Evolutionary conservation across 2,329 filamentous ascomycete genomes (phyloP), one percentile per base, ranked within the genome.

Genomic region (Trichoderma breve): DNA sequence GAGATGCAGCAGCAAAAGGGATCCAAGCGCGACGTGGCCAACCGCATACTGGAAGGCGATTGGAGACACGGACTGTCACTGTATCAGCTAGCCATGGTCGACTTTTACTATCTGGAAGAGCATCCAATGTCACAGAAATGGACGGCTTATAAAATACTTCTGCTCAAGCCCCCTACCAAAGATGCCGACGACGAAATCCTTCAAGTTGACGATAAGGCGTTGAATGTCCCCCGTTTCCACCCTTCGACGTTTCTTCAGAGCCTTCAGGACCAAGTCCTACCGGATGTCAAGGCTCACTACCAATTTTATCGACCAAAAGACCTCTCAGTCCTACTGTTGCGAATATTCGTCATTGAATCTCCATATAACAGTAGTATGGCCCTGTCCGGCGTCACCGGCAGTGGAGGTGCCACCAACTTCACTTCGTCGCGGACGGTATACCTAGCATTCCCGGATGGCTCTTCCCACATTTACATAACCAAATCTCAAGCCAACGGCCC

Each of bases 211-310:
- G 80, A 81, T 62, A 79, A 82, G 74, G 83, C 84, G 7, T 80
- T 90, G 36, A 78, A 80, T 4, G 82, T 91, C 63, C 93, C 93
- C 12, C 90, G 91, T 18, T 93, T 96, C 77, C 93, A 97, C 77
- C 92, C 93, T 1, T 89, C 92, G 5, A 93, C 91, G 0, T 97
- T 97, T 79, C 84, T 97, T 47, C 88, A 89, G 74, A 92, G 91
- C 75, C 87, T 97, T 2, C 92, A 95, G 75, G 85, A 86, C 53
- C 91, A 95, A 77, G 87, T 94, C 21, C 85, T 93, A 1, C 92
- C 93, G 1, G 87, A 96, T 72, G 88, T 95, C 76, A 97, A 96
- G 80, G 92, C 92, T 6, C 93, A 97, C 81, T 96, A 93, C 80
- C 91, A 93, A 76, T 88, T 96, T 73, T 90, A 92, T 75, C 88